Percentiles rank a stretch among this genome's conserved stretches.
These are phyloP conservation scores for Neotropicomus parvogracilis DNA, from an alignment of 1,284 basidiomycete species.

Conservation along the genomic window DNA sequence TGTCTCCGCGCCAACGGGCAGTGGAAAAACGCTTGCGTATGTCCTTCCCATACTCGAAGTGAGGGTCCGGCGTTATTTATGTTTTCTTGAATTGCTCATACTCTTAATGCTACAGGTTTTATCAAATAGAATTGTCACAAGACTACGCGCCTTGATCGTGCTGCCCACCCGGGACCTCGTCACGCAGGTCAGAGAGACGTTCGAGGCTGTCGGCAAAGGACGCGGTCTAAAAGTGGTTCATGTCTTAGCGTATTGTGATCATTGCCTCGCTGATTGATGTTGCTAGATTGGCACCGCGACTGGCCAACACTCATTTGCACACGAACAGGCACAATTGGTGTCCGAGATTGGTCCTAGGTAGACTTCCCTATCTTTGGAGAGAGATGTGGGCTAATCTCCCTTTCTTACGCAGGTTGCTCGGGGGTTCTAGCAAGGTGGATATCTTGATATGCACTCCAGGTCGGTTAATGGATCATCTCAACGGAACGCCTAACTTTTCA, in stretches of 20 bases:
- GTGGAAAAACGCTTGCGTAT: slow-evolving; percentile 95
- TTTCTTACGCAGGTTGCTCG: slow-evolving; percentile 46
- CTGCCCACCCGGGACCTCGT: slow-evolving; percentile 97
- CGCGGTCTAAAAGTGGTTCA: slow-evolving; percentile 75
- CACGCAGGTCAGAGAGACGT: slow-evolving; percentile 85
- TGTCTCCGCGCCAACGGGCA: slow-evolving; percentile 97
- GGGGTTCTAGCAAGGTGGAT: slow-evolving; percentile 87
- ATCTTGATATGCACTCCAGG: slow-evolving; percentile 96
- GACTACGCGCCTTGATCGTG: slow-evolving; percentile 88
- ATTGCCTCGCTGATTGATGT: slow-evolving; percentile 1
- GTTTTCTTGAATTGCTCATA: slow-evolving; percentile 2
- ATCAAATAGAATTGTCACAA: slow-evolving; percentile 69
- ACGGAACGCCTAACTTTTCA: slow-evolving; percentile 85
- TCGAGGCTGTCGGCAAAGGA: slow-evolving; percentile 82
- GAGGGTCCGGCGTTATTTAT: slow-evolving; percentile 16
- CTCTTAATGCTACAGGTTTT: slow-evolving; percentile 51
- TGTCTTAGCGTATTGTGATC: not conserved
- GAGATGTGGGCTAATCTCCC: not conserved
- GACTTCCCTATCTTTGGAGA: slow-evolving; percentile 13
- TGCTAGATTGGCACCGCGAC: slow-evolving; percentile 72
- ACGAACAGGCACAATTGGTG: slow-evolving; percentile 74
- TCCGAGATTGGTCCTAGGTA: slow-evolving; percentile 50
- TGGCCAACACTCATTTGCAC: slow-evolving; percentile 80
- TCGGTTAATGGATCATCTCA: slow-evolving; percentile 89
- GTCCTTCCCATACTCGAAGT: slow-evolving; percentile 90